phyloP scores from a whole-genome alignment of 331 rosid species.

The Pyrus hybrid region DNA sequence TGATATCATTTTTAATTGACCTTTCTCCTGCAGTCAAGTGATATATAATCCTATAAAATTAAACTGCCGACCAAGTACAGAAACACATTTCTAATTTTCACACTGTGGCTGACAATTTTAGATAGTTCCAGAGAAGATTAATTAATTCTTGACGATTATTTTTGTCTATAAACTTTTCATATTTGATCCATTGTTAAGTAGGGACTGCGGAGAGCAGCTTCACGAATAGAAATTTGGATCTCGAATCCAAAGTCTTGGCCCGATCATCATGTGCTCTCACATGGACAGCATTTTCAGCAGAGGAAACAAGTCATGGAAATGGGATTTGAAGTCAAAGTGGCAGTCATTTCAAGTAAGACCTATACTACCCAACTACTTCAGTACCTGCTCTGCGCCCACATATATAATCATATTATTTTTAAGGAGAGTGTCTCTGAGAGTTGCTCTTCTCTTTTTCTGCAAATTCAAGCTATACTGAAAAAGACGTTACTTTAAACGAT shows the following conservation, averaged over 20 bases:
- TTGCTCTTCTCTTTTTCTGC: background rate
- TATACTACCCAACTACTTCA: constrained; percentile 22
- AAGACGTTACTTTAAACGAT: background rate
- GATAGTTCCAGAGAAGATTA: background rate
- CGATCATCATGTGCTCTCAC: constrained; percentile 40
- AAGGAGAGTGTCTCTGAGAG: constrained; percentile 21
- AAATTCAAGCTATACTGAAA: background rate
- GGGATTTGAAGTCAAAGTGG: constrained; percentile 11
- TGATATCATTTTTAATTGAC: background rate
- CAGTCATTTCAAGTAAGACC: constrained; percentile 1
- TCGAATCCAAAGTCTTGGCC: background rate
- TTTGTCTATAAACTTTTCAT: background rate
- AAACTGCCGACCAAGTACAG: background rate
- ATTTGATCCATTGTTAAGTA: background rate
- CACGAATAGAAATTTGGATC: background rate
- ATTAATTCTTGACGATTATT: background rate
- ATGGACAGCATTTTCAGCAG: constrained; percentile 24
- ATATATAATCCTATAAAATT: background rate
- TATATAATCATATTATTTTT: background rate
- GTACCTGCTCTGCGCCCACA: constrained; percentile 10
- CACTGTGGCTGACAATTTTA: background rate
- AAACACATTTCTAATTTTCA: background rate
- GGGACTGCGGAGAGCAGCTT: background rate
- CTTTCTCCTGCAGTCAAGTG: background rate
- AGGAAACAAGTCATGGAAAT: constrained; percentile 18